Percentiles rank a stretch among this genome's conserved stretches.
Evolutionary conservation across 441 rosid species (phyloP).

Genomic region (Brassica balearica): DNA sequence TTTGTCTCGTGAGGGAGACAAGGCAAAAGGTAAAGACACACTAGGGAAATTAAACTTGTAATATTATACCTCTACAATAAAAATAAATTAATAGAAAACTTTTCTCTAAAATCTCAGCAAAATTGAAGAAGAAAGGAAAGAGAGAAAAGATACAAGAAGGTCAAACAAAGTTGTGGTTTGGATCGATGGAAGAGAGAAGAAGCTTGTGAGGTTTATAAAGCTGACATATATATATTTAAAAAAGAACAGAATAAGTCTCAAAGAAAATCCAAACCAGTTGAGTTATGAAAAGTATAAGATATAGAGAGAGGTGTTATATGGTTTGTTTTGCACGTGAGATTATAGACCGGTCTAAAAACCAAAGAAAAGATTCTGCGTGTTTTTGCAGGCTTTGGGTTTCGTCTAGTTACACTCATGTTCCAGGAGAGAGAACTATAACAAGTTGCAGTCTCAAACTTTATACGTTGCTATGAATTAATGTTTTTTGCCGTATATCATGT

Average conservation of each 20-base stretch:
- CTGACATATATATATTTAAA: conserved; percentile 1
- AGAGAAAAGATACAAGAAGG: conserved; percentile 18
- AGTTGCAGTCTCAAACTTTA: conserved; percentile 32
- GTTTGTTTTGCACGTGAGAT: conserved; percentile 74
- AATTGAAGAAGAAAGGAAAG: conserved; percentile 1
- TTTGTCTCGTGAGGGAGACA: conserved; percentile 47
- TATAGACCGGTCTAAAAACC: conserved; percentile 50
- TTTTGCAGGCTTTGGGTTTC: conserved; percentile 55
- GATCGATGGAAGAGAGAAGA: conserved; percentile 32
- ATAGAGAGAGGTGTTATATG: conserved; percentile 29
- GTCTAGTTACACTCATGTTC: conserved; percentile 45
- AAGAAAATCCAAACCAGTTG: conserved; percentile 29
- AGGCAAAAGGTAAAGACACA: conserved; percentile 43
- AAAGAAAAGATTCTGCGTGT: conserved; percentile 62
- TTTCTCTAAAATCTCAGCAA: neutral
- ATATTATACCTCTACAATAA: conserved; percentile 3
- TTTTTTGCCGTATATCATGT: conserved; percentile 33
- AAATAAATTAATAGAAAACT: neutral
- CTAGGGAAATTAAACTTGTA: conserved; percentile 32
- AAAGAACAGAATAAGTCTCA: neutral
- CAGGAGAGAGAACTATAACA: conserved; percentile 35
- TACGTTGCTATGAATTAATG: conserved; percentile 28
- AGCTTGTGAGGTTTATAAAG: conserved; percentile 37
- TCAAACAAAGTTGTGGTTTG: conserved; percentile 32
- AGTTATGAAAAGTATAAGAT: conserved; percentile 24